phyloP scores from a whole-genome alignment of 306 rosid genomes.

The Lathyrus oleraceus region DNA sequence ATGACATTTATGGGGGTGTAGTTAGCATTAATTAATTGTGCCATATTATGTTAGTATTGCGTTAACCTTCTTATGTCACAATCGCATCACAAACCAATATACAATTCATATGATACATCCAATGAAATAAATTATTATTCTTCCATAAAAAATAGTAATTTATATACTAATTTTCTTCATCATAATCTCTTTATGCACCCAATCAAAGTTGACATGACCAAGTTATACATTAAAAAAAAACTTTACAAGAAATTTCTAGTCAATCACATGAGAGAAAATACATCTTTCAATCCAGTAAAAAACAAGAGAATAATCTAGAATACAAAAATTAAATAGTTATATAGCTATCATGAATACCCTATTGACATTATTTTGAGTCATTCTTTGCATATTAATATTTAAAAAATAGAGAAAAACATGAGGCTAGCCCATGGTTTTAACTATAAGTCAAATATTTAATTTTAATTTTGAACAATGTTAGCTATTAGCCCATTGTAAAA shows the following conservation, averaged over 20 bases:
- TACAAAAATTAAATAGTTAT: too few relatives aligned
- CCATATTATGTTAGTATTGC: too few relatives aligned
- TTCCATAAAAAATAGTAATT: neutral
- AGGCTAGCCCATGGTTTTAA: conserved; percentile 73
- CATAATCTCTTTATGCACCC: neutral
- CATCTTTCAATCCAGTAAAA: neutral
- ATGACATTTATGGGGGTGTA: too few relatives aligned
- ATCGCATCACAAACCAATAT: neutral
- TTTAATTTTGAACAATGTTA: neutral
- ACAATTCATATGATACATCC: neutral
- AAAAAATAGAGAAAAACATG: conserved; percentile 44
- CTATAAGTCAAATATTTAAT: conserved; percentile 33
- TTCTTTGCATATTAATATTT: neutral
- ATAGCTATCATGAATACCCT: conserved; percentile 9
- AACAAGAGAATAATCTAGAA: conserved; percentile 2
- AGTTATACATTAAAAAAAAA: neutral
- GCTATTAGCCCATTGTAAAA: conserved; percentile 52
- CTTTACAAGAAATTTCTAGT: neutral
- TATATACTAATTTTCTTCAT: neutral
- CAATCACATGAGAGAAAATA: neutral
- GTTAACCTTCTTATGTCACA: too few relatives aligned
- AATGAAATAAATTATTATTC: neutral
- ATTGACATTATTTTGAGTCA: conserved; percentile 2
- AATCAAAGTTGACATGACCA: neutral
- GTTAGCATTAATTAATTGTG: too few relatives aligned